phyloP scores from a whole-genome alignment of 2,329 filamentous ascomycete genomes.

The Thelonectria discophora region DNA sequence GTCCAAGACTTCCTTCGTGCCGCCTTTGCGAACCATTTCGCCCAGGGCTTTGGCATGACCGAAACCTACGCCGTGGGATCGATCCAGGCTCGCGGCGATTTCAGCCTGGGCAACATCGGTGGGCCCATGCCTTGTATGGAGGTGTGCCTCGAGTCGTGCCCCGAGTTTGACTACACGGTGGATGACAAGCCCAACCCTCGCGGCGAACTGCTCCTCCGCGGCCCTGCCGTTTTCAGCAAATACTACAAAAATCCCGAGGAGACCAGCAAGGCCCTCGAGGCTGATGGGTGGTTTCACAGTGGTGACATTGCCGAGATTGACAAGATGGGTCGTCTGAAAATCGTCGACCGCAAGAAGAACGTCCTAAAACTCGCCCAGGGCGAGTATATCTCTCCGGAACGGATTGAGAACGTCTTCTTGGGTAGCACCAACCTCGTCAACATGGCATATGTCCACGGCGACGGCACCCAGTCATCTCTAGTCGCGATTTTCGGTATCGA shows the following conservation, averaged over 20 bases:
- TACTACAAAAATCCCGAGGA: conserved; percentile 93
- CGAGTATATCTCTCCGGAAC: conserved; percentile 97
- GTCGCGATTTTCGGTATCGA: conserved; percentile 91
- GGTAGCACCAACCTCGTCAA: conserved; percentile 81
- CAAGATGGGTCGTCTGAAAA: conserved; percentile 84
- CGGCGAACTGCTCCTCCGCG: conserved; percentile 87
- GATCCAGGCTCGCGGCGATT: conserved; percentile 75
- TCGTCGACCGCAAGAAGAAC: conserved; percentile 98
- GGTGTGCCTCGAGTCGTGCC: conserved; percentile 83
- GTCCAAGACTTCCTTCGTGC: conserved; percentile 90
- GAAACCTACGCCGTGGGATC: conserved; percentile 86
- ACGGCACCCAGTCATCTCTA: conserved; percentile 80
- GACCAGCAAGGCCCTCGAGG: conserved; percentile 81
- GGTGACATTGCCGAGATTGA: conserved; percentile 92
- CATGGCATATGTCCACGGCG: conserved; percentile 90
- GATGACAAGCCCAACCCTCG: conserved; percentile 90
- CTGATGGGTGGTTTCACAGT: conserved; percentile 96
- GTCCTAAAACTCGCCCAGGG: conserved; percentile 98
- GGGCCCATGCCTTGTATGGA: conserved; percentile 74
- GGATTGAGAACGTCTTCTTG: conserved; percentile 93
- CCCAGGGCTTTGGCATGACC: conserved; percentile 92
- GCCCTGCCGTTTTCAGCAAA: conserved; percentile 80
- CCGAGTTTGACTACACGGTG: conserved; percentile 91
- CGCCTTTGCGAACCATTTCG: conserved; percentile 79
- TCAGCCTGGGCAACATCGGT: conserved; percentile 83